Conservation (phyloP, 176 grass and related monocot species). For the Tillandsia leiboldiana region DNA sequence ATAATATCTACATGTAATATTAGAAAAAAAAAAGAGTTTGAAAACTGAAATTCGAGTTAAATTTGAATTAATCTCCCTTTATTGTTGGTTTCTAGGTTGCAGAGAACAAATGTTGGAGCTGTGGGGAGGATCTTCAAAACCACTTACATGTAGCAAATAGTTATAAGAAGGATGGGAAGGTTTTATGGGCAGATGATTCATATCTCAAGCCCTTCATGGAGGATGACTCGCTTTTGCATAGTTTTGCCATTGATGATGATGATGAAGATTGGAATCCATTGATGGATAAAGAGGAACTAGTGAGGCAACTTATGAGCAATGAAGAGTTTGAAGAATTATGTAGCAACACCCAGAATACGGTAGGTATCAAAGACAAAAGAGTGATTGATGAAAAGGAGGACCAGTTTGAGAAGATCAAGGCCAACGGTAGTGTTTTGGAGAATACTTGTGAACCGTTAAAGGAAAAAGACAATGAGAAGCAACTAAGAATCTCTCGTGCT, state of each 20-base stretch:
- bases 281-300: constrained; percentile 34
- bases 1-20: no score
- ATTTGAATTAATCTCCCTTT: neutral
- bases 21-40: neutral
- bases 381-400: constrained; percentile 2
- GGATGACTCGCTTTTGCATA: constrained; percentile 75
- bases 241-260: constrained; percentile 45
- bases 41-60: neutral
- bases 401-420: constrained; percentile 19
- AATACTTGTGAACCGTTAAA: constrained; percentile 3
- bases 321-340: constrained; percentile 15
- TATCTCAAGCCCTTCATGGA: constrained; percentile 82
- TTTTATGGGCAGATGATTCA: constrained; percentile 52
- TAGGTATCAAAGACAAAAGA: constrained; percentile 9
- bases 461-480: constrained; percentile 32
- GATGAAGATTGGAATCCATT: constrained; percentile 24
- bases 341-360: constrained; percentile 4
- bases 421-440: constrained; percentile 11
- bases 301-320: constrained; percentile 19
- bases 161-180: constrained; percentile 28
- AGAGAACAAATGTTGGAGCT: constrained; percentile 66
- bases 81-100: constrained; percentile 49
- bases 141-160: constrained; percentile 28
- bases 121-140: constrained; percentile 28
- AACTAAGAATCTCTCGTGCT: constrained; percentile 38